Evolutionary conservation across 371 early-diverging fungal genomes (phyloP), one percentile per base, ranked within the genome.

Genomic region (Capillidium rhysosporum): DNA sequence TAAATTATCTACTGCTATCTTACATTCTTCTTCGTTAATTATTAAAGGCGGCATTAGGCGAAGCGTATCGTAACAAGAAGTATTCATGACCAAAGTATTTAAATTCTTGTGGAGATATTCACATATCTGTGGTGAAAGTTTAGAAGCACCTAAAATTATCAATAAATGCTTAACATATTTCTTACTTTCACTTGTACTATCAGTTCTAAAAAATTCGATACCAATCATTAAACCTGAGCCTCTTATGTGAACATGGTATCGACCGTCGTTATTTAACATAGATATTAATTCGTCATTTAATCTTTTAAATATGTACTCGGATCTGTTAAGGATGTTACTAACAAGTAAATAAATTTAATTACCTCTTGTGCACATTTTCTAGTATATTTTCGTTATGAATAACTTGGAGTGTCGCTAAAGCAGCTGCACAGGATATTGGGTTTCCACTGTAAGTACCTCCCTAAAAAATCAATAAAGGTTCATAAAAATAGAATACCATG

Each of bases 161-260:
- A 23, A 20, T 20, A 25, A 10, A 21, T 8, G 25, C 20, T 8
- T 9, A 7, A 23, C 3, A 40, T 10, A 26, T 12, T 26, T 21
- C 45, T 16, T 39, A 26, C 40, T 39, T 25, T 38, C 9, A 8
- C 18, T 8, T 8, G 24, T 3, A 0, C 12, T n/a, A 10, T 26
- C 46, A 48, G 18, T 40, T 29, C 64, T 62, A 59, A 65, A 52
- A 53, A 73, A 76, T 49, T 73, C 74, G 40, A 76, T 59, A 54
- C 76, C 76, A 60, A 74, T 68, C 72, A 76, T 73, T n/a, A 76
- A 55, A 49, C 76, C 76, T 20, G 67, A 57, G 49, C 76, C 76
- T 55, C 76, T 71, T 49, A 76, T 61, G 53, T 76, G 70, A 14
- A 61, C 62, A 10, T 58, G 61, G 16, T 69, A 62, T 34, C 34